Evolutionary conservation across 306 rosid species (phyloP).

Genomic region (Trichosanthes truncata): DNA sequence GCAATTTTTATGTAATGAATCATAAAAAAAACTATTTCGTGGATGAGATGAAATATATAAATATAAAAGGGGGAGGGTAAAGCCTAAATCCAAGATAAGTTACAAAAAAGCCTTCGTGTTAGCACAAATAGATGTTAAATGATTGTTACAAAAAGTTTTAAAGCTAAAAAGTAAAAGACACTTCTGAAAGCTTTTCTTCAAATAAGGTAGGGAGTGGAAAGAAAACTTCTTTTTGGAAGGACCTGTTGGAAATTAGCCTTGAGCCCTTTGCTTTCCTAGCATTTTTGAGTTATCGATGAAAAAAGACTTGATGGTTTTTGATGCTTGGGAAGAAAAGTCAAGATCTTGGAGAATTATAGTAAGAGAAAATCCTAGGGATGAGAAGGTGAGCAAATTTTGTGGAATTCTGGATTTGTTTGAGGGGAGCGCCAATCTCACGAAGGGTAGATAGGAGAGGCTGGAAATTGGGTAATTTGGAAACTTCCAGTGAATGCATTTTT

Average conservation of each 20-base stretch:
- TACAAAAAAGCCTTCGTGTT: not conserved
- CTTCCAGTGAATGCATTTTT: not conserved
- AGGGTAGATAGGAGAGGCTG: not conserved
- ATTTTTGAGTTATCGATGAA: not conserved
- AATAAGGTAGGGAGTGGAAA: not conserved
- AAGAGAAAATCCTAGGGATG: not conserved
- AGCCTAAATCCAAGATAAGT: not conserved
- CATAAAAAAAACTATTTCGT: not conserved
- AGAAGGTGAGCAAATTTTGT: not conserved
- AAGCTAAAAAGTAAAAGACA: not conserved
- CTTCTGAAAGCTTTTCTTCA: not conserved
- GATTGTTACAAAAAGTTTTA: not conserved
- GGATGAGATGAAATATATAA: not conserved
- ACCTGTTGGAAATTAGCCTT: not conserved
- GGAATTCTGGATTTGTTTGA: not conserved
- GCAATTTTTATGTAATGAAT: not conserved
- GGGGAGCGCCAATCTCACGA: not conserved
- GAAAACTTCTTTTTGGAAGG: not conserved
- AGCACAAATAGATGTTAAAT: not conserved
- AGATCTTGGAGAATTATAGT: not conserved
- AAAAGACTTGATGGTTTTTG: not conserved
- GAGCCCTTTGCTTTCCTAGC: not conserved
- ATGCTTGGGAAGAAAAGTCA: not conserved
- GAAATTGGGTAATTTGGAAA: not conserved
- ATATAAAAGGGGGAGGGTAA: not conserved